Conservation (phyloP, 345 rosid species). For the Clarkia xantiana region DNA sequence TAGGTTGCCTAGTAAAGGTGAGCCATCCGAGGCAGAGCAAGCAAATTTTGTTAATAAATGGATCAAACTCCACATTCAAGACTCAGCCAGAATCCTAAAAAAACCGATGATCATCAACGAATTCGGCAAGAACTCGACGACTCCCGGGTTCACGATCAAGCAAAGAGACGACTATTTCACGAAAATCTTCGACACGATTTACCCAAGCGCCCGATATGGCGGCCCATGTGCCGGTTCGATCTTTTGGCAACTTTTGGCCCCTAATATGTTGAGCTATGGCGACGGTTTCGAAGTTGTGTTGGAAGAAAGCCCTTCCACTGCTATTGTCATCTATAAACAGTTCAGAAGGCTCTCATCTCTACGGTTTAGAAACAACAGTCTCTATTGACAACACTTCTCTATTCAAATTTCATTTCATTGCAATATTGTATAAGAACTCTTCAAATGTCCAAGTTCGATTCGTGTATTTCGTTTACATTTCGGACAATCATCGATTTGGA, state of each 20-base stretch:
- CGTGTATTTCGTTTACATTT: too few relatives aligned
- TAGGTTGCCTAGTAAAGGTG: constrained; percentile 40
- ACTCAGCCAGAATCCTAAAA: constrained; percentile 22
- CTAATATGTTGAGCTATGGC: constrained; percentile 21
- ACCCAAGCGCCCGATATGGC: constrained; percentile 21
- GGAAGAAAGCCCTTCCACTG: constrained; percentile 44
- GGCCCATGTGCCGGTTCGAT: constrained; percentile 46
- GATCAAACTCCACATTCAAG: constrained; percentile 35
- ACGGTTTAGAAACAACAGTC: background rate
- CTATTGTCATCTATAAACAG: constrained; percentile 35
- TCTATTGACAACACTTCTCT: too few relatives aligned
- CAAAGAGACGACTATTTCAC: constrained; percentile 35
- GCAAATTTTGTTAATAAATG: constrained; percentile 31
- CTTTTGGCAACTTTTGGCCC: constrained; percentile 51
- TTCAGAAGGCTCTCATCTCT: constrained; percentile 29
- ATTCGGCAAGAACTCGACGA: constrained; percentile 42
- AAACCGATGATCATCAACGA: constrained; percentile 51
- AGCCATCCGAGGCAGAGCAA: constrained; percentile 24
- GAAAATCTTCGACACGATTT: constrained; percentile 28
- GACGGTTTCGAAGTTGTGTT: constrained; percentile 57
- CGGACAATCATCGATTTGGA: too few relatives aligned
- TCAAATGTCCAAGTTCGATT: too few relatives aligned
- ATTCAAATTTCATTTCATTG: too few relatives aligned
- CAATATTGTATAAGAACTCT: too few relatives aligned
- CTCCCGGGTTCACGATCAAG: constrained; percentile 25